These are phyloP conservation scores for Melaleuca quinquenervia DNA, from an alignment of 345 rosid genomes.

Conservation along the genomic window DNA sequence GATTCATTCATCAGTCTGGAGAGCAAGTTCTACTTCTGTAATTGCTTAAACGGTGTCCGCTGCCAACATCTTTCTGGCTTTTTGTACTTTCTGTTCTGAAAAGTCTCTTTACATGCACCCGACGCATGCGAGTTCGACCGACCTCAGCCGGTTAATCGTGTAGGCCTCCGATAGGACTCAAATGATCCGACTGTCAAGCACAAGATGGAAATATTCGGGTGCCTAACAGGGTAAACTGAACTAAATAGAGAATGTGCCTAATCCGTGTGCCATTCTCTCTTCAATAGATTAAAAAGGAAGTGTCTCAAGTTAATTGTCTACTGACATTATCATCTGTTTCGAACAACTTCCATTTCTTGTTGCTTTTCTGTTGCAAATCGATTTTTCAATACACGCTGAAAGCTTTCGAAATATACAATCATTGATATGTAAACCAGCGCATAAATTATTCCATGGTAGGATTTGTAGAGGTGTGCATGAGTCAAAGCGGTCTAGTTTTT, in stretches of 20 bases:
- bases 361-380: neutral
- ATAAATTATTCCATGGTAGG: neutral
- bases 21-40: neutral
- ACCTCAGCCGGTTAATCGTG: neutral
- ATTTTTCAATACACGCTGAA: neutral
- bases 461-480: too few relatives aligned
- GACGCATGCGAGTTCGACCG: neutral
- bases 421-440: neutral
- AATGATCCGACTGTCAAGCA: neutral
- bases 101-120: neutral
- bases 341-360: neutral
- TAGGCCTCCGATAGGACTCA: neutral
- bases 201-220: neutral
- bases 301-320: neutral
- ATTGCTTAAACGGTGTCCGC: neutral
- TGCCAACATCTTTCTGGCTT: neutral
- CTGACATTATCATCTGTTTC: neutral
- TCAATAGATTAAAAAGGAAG: neutral
- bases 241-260: too few relatives aligned
- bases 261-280: neutral
- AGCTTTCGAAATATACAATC: neutral
- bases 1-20: neutral
- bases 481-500: too few relatives aligned
- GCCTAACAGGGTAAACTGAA: neutral
- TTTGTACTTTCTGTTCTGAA: neutral